A percentile compares a stretch with the other conserved stretches of the same genome.
Evolutionary conservation across 345 rosid species (phyloP).

Genomic region (Pistacia atlantica): DNA sequence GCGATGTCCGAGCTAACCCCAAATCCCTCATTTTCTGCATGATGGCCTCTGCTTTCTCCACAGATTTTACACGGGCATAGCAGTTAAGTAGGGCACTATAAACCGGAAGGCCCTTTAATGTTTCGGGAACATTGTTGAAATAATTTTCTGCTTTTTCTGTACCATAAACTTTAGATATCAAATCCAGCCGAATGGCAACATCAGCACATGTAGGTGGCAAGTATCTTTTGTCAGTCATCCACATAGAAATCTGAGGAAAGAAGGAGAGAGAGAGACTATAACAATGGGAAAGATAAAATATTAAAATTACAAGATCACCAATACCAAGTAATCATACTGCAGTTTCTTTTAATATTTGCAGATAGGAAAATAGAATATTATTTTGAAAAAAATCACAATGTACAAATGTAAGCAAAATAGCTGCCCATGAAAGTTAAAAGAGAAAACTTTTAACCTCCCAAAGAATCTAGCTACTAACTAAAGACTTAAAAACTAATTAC

Average conservation of each 20-base stretch:
- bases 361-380: no score
- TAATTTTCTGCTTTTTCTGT: conserved; percentile 38
- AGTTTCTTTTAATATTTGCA: neutral
- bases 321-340: no score
- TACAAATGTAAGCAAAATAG: no score
- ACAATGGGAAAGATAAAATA: no score
- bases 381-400: no score
- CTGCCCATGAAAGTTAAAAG: no score
- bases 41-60: conserved; percentile 44
- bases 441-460: no score
- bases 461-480: no score
- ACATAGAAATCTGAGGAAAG: conserved; percentile 35
- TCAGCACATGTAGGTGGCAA: conserved; percentile 17
- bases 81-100: conserved; percentile 48
- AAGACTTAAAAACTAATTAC: no score
- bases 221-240: conserved; percentile 46
- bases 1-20: conserved; percentile 16
- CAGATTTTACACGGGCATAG: conserved; percentile 27
- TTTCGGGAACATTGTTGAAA: conserved; percentile 30
- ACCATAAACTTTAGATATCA: conserved; percentile 39
- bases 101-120: conserved; percentile 15
- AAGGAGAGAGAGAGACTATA: neutral
- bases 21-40: conserved; percentile 39
- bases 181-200: conserved; percentile 41
- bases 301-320: neutral